Base-by-base conservation (phyloP, 1,284 basidiomycete species). In the Ganoderma lingzhi region DNA sequence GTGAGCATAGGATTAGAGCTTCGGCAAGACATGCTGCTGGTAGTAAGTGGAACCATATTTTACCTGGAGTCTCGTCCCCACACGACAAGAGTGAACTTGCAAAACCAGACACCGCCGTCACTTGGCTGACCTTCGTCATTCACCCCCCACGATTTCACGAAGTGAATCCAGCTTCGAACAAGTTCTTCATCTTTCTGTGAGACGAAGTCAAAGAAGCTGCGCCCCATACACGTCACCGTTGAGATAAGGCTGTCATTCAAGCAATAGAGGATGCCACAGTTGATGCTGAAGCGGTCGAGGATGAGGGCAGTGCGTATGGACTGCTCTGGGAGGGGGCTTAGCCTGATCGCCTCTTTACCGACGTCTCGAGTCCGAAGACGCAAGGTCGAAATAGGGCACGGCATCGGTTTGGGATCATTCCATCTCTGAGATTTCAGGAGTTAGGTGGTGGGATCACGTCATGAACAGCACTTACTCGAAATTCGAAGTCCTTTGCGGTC, bases 101-200 rank as follows among this genome's bases (percentile, higher is more conserved):
- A 90, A 79, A 91, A 93, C 14, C 91, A 92, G 76, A 93, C 94
- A 0, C 93, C 92, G 39, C 92, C 92, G 73, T 93, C 91, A 76
- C 90, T 91, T 23, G 92, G 92, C 78, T 91, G 89, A 0, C 92
- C 93, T 8, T 87, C 85, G 77, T 93, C 92, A 71, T 93, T 93
- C 61, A 93, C 91, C n/a, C 92, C 92, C 90, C 92, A 93, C 2
- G 87, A 84, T 77, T 94, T 94, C 73, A 93, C 87, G 64, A 87
- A 85, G 70, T 89, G 87, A 67, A 94, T 89, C 90, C 91, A 93
- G 67, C 83, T 85, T n/a, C 87, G 84, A 28, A 93, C 90, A 61
- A 85, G 82, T 15, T 80, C 80, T 79, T 93, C 91, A 73, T 91
- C 90, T 73, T 84, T 83, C 73, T 80, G 80, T 19, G 83, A 76